These are phyloP conservation scores for Neurospora africana DNA, from an alignment of 495 filamentous ascomycete genomes.

Conservation along the genomic window DNA sequence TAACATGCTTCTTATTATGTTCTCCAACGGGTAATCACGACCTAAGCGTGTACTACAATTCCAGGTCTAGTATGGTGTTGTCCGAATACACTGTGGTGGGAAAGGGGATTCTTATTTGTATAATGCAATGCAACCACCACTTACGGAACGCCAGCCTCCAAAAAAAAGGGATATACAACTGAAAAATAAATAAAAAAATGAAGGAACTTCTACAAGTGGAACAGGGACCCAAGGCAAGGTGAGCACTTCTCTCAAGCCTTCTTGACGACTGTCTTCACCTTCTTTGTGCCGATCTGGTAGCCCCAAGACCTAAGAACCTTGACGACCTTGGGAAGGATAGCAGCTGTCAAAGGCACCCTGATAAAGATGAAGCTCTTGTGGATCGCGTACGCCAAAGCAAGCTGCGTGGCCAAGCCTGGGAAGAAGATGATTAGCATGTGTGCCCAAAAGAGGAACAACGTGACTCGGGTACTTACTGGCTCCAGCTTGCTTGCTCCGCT, in stretches of 20 bases:
- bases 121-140: conserved; percentile 3
- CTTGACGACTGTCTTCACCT: conserved; percentile 3
- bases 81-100: not conserved
- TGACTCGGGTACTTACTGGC: conserved; percentile 38
- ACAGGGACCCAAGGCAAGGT: not conserved
- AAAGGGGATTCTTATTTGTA: conserved; percentile 7
- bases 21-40: not conserved
- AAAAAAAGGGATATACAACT: not conserved
- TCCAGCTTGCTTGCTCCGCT: conserved; percentile 31
- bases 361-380: conserved; percentile 98
- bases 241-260: not conserved
- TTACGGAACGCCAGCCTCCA: conserved; percentile 5
- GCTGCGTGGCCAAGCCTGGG: conserved; percentile 56
- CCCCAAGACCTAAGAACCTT: conserved; percentile 78
- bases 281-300: conserved; percentile 45
- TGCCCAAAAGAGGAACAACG: not conserved
- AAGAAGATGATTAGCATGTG: not conserved
- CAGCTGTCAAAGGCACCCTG: conserved; percentile 79
- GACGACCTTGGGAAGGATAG: conserved; percentile 84
- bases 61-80: not conserved
- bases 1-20: not conserved
- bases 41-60: not conserved
- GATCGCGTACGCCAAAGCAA: conserved; percentile 90
- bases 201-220: not conserved
- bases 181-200: not conserved